phyloP scores from a whole-genome alignment of 108 stramenopile genomes.

The Nitzschia putrida region DNA sequence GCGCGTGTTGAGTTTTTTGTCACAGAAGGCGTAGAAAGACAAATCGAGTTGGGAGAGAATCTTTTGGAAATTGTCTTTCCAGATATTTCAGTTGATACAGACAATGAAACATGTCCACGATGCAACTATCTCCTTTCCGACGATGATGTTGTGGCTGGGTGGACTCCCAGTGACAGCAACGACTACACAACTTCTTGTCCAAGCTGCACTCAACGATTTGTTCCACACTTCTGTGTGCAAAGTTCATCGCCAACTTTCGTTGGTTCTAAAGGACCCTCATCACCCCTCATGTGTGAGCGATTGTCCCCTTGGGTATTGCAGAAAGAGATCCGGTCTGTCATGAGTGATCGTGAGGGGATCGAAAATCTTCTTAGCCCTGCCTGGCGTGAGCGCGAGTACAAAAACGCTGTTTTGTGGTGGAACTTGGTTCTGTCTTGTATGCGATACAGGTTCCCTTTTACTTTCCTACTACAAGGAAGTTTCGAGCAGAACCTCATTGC shows the following conservation, averaged over 20 bases:
- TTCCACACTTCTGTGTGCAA: constrained; percentile 82
- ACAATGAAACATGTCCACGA: constrained; percentile 75
- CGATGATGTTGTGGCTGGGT: constrained; percentile 76
- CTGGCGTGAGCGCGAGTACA: constrained; percentile 71
- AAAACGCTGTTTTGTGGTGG: constrained; percentile 86
- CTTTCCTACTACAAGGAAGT: constrained; percentile 78
- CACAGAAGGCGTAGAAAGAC: constrained; percentile 70
- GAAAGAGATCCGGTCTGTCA: constrained; percentile 81
- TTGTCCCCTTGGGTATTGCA: constrained; percentile 84
- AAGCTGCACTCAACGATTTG: constrained; percentile 74
- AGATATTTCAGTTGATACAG: constrained; percentile 75
- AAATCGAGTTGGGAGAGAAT: constrained; percentile 80
- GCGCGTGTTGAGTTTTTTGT: constrained; percentile 56
- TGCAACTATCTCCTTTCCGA: constrained; percentile 78
- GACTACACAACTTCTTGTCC: constrained; percentile 81
- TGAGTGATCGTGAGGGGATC: constrained; percentile 68
- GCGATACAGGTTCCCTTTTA: constrained; percentile 79
- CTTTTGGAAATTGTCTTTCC: constrained; percentile 81
- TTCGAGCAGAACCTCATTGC: constrained; percentile 80
- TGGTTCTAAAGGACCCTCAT: constrained; percentile 69
- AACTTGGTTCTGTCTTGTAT: constrained; percentile 81
- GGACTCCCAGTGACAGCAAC: constrained; percentile 72
- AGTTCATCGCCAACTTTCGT: constrained; percentile 71
- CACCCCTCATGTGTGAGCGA: constrained; percentile 81
- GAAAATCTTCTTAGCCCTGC: constrained; percentile 71